Evolutionary conservation across 179 eudicot genomes (phyloP).

Genomic region (Dionaea muscipula): DNA sequence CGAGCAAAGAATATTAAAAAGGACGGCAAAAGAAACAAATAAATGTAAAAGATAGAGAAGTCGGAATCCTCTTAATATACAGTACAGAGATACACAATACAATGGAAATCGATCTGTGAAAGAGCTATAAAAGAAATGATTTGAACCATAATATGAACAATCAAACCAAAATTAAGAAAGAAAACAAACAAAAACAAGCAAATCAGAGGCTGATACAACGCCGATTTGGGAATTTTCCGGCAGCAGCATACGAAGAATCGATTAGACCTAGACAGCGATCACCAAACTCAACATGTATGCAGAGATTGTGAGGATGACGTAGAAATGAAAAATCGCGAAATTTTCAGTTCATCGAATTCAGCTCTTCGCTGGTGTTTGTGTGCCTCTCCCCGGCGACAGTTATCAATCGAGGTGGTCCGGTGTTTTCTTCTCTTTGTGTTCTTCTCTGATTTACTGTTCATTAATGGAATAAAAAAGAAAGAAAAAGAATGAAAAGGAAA

Average conservation of each 20-base stretch:
- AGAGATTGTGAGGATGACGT: background rate
- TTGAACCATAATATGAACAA: background rate
- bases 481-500: too few relatives aligned
- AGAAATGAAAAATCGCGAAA: background rate
- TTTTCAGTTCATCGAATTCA: background rate
- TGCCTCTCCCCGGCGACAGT: background rate
- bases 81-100: constrained; percentile 23
- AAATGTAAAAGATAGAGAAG: constrained; percentile 10
- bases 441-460: too few relatives aligned
- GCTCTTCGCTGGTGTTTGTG: too few relatives aligned
- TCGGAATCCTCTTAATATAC: constrained; percentile 21
- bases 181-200: too few relatives aligned
- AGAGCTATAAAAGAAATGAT: constrained; percentile 4
- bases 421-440: background rate
- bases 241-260: background rate
- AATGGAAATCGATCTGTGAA: constrained; percentile 8
- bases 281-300: background rate
- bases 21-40: constrained; percentile 5
- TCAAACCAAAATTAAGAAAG: background rate
- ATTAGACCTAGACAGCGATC: background rate
- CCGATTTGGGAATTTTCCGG: too few relatives aligned
- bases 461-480: too few relatives aligned
- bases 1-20: constrained; percentile 5
- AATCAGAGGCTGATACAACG: too few relatives aligned
- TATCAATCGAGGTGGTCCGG: background rate